Base-by-base conservation (phyloP, 129 eudicot genomes). In the Centrapalus pauciflorus region DNA sequence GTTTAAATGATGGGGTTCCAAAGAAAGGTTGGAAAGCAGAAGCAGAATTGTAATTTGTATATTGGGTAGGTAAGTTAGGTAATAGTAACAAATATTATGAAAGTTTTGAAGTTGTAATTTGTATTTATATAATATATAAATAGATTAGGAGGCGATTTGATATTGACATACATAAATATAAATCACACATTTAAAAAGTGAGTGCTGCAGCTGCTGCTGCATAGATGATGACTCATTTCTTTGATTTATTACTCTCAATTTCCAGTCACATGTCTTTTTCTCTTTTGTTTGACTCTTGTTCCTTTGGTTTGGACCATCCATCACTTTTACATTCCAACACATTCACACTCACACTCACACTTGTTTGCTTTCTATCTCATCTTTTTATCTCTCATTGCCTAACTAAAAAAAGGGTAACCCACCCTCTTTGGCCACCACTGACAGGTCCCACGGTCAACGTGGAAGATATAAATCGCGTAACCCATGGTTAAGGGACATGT, bases 141-240 rank as follows among this genome's bases (percentile, higher is more conserved):
- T n/a, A n/a, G n/a, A n/a, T 55, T 37, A 69, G 74, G 51, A 69
- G 66, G 41, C 55, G 55, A 69, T 26, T 38, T n/a, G n/a, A n/a
- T n/a, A n/a, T 55, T 69, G 66, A 69, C 43, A 38, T 24, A 23
- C n/a, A 26, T 13, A 7, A 63, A 3, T 4, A 21, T 29, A 26
- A 3, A 48, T n/a, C n/a, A n/a, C n/a, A n/a, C n/a, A n/a, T n/a
- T n/a, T n/a, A 29, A 67, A 51, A n/a, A 38, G 43, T 69, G 55
- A 64, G 54, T 35, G 63, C 73, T 29, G 14, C 40, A 30, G 74
- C 64, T 35, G 63, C 73, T 29, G 14, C 40, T 59, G 65, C 45
- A 52, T 67, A 67, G 74, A 55, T 38, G 55, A 69, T 69, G 65
- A 55, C 55, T 69, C 45, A 40, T 55, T 38, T 55, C 30, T 14